Conservation (phyloP, 2,329 filamentous ascomycete species). For the Cercospora sesami region DNA sequence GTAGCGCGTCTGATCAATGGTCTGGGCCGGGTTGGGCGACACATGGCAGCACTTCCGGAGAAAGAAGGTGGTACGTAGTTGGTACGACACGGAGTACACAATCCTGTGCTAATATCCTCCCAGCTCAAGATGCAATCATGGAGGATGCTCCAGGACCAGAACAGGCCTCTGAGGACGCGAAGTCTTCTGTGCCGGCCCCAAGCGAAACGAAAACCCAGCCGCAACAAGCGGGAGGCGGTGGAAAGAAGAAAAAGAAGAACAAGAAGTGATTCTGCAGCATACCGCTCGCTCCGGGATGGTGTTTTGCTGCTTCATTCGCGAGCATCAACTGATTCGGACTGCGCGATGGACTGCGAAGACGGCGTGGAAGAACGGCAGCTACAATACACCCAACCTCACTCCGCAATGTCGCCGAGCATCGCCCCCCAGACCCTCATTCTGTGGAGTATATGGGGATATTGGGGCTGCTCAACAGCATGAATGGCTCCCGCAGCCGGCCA, state of each 20-base stretch:
- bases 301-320: not conserved
- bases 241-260: conserved; percentile 48
- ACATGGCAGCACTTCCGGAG: conserved; percentile 55
- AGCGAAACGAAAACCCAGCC: conserved; percentile 21
- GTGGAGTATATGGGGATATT: conserved; percentile 6
- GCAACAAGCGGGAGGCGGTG: conserved; percentile 34
- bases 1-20: conserved; percentile 78
- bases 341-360: not conserved
- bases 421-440: not conserved
- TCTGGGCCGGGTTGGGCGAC: conserved; percentile 71
- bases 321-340: not conserved
- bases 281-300: not conserved
- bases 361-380: not conserved
- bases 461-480: conserved; percentile 2
- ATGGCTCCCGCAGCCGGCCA: not conserved
- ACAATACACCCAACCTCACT: not conserved
- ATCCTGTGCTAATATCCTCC: conserved; percentile 10
- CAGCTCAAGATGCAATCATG: conserved; percentile 37
- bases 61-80: conserved; percentile 40
- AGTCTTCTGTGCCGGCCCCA: conserved; percentile 16
- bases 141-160: conserved; percentile 35
- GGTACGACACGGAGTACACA: not conserved
- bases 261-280: conserved; percentile 45
- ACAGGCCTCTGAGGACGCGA: conserved; percentile 24
- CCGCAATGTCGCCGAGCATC: conserved; percentile 19